A percentile compares a stretch with the other conserved stretches of the same genome.
These are phyloP conservation scores for Ricinus communis DNA, from an alignment of 345 rosid species.

Conservation along the genomic window DNA sequence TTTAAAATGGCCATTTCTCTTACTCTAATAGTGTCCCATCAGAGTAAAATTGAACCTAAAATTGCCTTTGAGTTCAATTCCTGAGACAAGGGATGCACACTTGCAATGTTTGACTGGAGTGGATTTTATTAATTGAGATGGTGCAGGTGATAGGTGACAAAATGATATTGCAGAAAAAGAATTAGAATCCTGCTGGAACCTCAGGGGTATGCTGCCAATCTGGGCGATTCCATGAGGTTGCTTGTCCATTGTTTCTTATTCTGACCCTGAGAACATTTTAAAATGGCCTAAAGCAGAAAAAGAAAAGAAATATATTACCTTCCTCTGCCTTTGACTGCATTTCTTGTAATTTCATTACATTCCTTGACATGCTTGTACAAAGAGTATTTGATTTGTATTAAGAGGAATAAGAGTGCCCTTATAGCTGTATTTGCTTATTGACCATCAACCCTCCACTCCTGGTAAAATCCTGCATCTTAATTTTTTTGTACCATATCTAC, in stretches of 20 bases:
- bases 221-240: background rate
- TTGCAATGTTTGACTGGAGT: background rate
- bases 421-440: background rate
- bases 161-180: background rate
- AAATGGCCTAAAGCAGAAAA: background rate
- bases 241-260: background rate
- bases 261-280: background rate
- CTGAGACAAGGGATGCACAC: background rate
- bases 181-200: too few relatives aligned
- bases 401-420: background rate
- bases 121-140: background rate
- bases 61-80: background rate
- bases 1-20: background rate
- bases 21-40: background rate
- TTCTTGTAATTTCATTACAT: background rate
- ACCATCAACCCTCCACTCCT: background rate
- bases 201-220: background rate
- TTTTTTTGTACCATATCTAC: background rate
- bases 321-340: too few relatives aligned
- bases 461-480: background rate
- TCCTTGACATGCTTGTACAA: background rate
- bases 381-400: background rate
- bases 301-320: background rate
- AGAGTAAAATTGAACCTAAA: background rate
- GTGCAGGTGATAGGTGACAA: background rate